Base-by-base conservation (phyloP, 176 grass and related monocot genomes). In the Lolium perenne region DNA sequence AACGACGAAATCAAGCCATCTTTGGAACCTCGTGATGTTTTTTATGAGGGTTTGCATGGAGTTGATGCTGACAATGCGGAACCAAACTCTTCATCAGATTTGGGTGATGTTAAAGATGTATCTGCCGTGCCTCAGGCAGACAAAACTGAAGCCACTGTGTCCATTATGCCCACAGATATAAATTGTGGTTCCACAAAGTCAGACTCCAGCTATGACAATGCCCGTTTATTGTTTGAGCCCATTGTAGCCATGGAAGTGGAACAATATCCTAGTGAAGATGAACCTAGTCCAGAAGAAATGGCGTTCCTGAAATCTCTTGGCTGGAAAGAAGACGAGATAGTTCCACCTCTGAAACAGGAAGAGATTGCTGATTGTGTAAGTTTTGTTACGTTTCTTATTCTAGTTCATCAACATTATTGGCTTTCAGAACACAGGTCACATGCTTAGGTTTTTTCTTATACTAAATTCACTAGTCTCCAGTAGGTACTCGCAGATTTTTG, bases 311-410 rank as follows among this genome's bases (percentile, higher is more conserved):
- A 73, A 26, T 95, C 90, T 66, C 91, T 95, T 83, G 93, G 90
- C 17, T 92, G 93, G 93, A 86, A 94, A 76, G 87, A 94, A 80
- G 84, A 92, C 22, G 93, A 82, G 57, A 76, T 62, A 20, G 90
- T 92, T 74, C 87, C 86, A 78, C 90, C 88, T 80, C 82, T 94
- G 86, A 61, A 79, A 80, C 82, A 92, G 66, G 93, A 94, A 77
- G 93, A 94, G 61, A 94, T 94, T 83, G 90, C 90, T 14, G 93
- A 81, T 77, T 94, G 80, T 85, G 90, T 91, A 85, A 91, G 90
- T 86, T 47, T 50, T 74, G 25, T 85, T 10, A 71, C 25, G 32
- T 77, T 47, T 56, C 25, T 47, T 69, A 69, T 25, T 67, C 75
- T 60, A 50, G 3, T 12, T 10, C 48, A 17, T 76, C 4, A n/a